Evolutionary conservation across 306 rosid species (phyloP).

Genomic region (Prosopis cineraria): DNA sequence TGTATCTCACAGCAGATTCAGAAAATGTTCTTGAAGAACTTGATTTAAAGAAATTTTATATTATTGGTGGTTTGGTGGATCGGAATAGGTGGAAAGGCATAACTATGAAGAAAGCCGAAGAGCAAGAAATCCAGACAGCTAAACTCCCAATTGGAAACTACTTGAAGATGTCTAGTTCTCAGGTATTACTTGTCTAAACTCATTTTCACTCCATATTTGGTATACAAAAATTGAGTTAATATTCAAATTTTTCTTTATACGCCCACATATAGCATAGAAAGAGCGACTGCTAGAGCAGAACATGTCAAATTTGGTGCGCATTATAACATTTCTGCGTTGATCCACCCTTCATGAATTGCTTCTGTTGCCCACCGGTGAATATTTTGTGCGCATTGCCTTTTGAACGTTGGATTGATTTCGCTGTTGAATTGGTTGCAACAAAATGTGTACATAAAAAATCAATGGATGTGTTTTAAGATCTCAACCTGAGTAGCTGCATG

Average conservation of each 20-base stretch:
- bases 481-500: constrained; percentile 16
- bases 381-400: background rate
- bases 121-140: constrained; percentile 90
- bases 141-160: constrained; percentile 83
- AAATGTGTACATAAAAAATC: constrained; percentile 4
- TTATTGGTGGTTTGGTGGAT: constrained; percentile 91
- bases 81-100: constrained; percentile 93
- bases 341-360: no score
- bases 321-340: no score
- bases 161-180: constrained; percentile 89
- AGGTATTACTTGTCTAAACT: constrained; percentile 55
- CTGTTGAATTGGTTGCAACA: background rate
- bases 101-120: constrained; percentile 83
- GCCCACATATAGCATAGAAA: background rate
- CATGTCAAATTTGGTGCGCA: background rate
- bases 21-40: constrained; percentile 86
- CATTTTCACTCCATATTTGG: background rate
- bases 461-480: constrained; percentile 3
- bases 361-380: background rate
- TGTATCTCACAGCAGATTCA: constrained; percentile 87
- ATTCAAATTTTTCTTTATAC: background rate
- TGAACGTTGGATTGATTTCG: constrained; percentile 2
- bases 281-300: background rate
- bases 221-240: background rate
- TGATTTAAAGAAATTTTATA: constrained; percentile 69